A percentile compares a stretch with the other conserved stretches of the same genome.
Conservation (phyloP, 306 rosid species). For the Heteromeles arbutifolia region DNA sequence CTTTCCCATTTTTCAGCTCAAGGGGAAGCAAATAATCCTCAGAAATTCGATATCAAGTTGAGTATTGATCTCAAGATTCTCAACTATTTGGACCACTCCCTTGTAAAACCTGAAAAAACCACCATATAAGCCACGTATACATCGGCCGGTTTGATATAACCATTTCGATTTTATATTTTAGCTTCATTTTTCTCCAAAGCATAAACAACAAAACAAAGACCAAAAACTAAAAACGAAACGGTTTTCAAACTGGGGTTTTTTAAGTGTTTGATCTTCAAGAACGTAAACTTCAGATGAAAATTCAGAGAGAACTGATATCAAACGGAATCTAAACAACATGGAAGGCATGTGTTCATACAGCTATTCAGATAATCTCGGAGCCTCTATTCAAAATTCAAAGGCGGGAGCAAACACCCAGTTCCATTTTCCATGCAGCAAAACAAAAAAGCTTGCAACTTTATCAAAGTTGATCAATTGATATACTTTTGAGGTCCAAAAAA, state of each 20-base stretch:
- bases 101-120: slow-evolving; percentile 21
- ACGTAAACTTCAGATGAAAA: not conserved
- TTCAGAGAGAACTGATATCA: not conserved
- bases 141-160: too few species aligned
- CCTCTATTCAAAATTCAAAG: not conserved
- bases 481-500: not conserved
- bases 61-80: slow-evolving; percentile 11
- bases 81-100: not conserved
- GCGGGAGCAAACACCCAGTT: not conserved
- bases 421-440: not conserved
- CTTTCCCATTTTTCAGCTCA: slow-evolving; percentile 45
- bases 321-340: not conserved
- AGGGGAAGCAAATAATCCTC: not conserved
- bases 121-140: not conserved
- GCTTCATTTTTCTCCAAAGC: not conserved
- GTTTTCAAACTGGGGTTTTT: not conserved
- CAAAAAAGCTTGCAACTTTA: not conserved
- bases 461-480: not conserved
- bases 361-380: not conserved
- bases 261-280: not conserved
- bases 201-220: not conserved
- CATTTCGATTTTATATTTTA: not conserved
- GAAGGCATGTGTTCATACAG: not conserved
- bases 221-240: not conserved
- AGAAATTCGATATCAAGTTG: slow-evolving; percentile 13